Evolutionary conservation across 768 basidiomycete species (phyloP), one percentile per base, ranked within the genome.

Genomic region (Calvatia gigantea): DNA sequence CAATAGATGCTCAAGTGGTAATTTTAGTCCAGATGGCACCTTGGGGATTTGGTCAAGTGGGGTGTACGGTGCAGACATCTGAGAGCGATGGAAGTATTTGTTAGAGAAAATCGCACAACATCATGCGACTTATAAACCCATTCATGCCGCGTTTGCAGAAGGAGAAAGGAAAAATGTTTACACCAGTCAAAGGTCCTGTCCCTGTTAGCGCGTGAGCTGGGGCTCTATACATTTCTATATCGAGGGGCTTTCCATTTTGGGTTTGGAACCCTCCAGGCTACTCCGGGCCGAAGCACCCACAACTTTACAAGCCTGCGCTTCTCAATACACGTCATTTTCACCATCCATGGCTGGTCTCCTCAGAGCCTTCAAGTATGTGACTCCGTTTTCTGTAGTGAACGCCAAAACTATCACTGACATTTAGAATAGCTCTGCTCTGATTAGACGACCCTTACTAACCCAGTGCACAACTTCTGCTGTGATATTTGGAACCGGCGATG

Each of bases 401-500:
- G n/a, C n/a, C n/a, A n/a, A n/a, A n/a, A 5, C 51, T 23, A 21
- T 19, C 19, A 32, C 27, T 15, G n/a, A 23, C n/a, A 29, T 23
- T 14, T 25, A 23, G 19, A 28, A 25, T 67, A 89, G 88, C 65
- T 71, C 82, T 1, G 70, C 78, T 17, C 76, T 90, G 19, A 69
- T 86, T 48, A 79, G 84, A 9, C 75, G 81, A 11, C 88, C 89
- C 0, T 73, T 87, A 72, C 51, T 82, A 15, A 71, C 83, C 2
- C 86, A 89, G 60, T 87, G 84, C 54, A 69, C 71, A 0, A 87
- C 87, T 0, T 86, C 86, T 0, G 81, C 78, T 1, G 61, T 86
- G 48, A 72, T 92, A 7, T 92, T 91, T 59, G 85, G 87, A 41
- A 74, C 79, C 5, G 90, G 89, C 19, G 91, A 93, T 65, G 62